Evolutionary conservation across 2,329 filamentous ascomycete genomes (phyloP).

Genomic region (Seiridium cupressi): DNA sequence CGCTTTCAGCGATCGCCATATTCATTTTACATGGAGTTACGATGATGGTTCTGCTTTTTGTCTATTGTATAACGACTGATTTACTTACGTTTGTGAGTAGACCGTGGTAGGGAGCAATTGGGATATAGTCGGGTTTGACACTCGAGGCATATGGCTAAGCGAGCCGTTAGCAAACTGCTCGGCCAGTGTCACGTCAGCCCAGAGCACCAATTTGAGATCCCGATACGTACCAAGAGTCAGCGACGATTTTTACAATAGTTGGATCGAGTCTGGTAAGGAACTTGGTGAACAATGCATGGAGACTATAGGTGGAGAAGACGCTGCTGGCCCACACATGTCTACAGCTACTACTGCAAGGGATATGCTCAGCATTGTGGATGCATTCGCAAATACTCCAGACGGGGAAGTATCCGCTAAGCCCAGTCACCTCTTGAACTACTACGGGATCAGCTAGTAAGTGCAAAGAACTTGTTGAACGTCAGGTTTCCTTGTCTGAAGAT

Average conservation of each 20-base stretch:
- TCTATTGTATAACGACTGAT: too few relatives aligned
- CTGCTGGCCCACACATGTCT: slow-evolving; percentile 14
- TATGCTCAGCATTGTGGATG: slow-evolving; percentile 20
- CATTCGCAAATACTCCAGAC: slow-evolving; percentile 7
- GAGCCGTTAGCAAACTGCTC: slow-evolving; percentile 10
- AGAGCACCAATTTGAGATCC: neutral
- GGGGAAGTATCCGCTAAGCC: slow-evolving; percentile 11
- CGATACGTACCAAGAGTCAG: neutral
- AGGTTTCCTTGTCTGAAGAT: too few relatives aligned
- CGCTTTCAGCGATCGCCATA: too few relatives aligned
- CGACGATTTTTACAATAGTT: slow-evolving; percentile 2
- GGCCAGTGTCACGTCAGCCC: neutral
- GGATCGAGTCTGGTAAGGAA: slow-evolving; percentile 2
- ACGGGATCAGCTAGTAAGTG: slow-evolving; percentile 37
- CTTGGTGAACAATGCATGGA: slow-evolving; percentile 2
- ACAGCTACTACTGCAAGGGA: slow-evolving; percentile 19
- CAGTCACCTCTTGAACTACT: slow-evolving; percentile 33
- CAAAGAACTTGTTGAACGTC: too few relatives aligned
- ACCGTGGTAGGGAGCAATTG: slow-evolving; percentile 4
- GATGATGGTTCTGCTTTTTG: too few relatives aligned
- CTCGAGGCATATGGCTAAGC: slow-evolving; percentile 5
- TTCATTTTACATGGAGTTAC: too few relatives aligned
- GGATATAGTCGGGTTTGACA: slow-evolving; percentile 9
- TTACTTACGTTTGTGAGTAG: neutral
- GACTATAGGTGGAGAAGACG: neutral